A percentile compares a stretch with the other conserved stretches of the same genome.
Conservation (phyloP, 2,329 filamentous ascomycete species). For the Epicoccum nigrum region DNA sequence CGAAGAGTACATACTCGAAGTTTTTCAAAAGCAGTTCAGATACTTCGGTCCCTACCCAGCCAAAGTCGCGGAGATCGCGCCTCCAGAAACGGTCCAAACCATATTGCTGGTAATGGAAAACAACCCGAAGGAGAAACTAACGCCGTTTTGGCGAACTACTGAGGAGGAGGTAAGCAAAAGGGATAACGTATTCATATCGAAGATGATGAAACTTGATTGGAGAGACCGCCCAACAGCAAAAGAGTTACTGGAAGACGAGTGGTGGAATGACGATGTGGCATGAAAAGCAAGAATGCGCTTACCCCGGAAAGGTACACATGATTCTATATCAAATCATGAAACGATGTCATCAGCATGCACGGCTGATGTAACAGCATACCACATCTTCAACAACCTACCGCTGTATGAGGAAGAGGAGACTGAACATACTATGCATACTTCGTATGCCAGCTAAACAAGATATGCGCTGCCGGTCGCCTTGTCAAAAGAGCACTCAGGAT, state of each 20-base stretch:
- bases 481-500: too few species aligned
- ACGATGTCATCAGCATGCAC: too few species aligned
- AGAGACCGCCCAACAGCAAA: conserved; percentile 50
- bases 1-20: conserved; percentile 30
- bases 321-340: too few species aligned
- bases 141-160: conserved; percentile 19
- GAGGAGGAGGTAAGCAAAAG: conserved; percentile 20
- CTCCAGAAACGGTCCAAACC: conserved; percentile 18
- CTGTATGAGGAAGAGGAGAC: too few species aligned
- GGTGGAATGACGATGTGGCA: conserved; percentile 36
- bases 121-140: conserved; percentile 19
- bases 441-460: too few species aligned
- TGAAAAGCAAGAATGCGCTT: background rate
- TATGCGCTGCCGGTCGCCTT: too few species aligned
- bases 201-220: conserved; percentile 54
- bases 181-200: conserved; percentile 45
- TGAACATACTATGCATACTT: too few species aligned
- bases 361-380: too few species aligned
- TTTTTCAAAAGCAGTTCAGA: conserved; percentile 28
- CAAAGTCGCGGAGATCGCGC: conserved; percentile 29
- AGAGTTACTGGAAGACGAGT: conserved; percentile 48
- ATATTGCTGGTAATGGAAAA: conserved; percentile 20
- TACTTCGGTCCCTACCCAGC: conserved; percentile 36
- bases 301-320: too few species aligned
- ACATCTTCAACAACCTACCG: too few species aligned